Base-by-base conservation (phyloP, 306 rosid species). In the Mimosa bimucronata region DNA sequence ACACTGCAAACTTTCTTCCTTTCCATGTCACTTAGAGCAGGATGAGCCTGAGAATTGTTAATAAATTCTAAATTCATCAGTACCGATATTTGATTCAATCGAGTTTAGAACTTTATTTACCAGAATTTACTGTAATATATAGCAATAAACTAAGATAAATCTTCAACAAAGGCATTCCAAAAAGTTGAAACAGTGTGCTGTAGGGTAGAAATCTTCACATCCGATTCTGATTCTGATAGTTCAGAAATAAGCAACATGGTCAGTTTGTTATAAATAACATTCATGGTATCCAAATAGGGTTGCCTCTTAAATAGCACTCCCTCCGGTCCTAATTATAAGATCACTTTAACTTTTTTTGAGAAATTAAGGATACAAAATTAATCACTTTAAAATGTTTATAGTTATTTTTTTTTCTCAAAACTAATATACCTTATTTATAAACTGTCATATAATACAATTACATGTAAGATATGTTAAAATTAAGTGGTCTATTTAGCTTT, bases 1-100 rank as follows among this genome's bases (percentile, higher is more conserved):
- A 91, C 83, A 66, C 98, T 89, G 84, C 99, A 96, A 0, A 89
- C 97, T 83, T 91, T 96, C 92, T 96, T 96, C 85, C 91, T 92
- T 71, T 96, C 99, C 92, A 89, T 85, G 78, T 96, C 99, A 73
- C 94, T 93, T 40, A 93, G 79, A 75, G 77, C 34, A 7, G 97
- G 98, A 92, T 96, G 99, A 82, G 97, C 99, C 99, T 96, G 85
- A 71, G 74, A 77, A 82, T 60, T 57, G 16, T 72, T 62, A 71
- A 50, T 25, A 9, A 55, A 55, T 55, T 78, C 41, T 55, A 83
- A 71, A 50, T 44, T 79, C 29, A 71, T 83, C 26, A 81, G 37
- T 23, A 78, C 7, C 64, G 69, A 11, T 61, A 37, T 74, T 70
- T 66, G 38, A 45, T 7, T 21, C 52, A 61, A 64, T 60, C 34